Evolutionary conservation across 2,329 filamentous ascomycete species (phyloP), one percentile per base, ranked within the genome.

Genomic region (Nothophaeocryptopus gaeumannii): DNA sequence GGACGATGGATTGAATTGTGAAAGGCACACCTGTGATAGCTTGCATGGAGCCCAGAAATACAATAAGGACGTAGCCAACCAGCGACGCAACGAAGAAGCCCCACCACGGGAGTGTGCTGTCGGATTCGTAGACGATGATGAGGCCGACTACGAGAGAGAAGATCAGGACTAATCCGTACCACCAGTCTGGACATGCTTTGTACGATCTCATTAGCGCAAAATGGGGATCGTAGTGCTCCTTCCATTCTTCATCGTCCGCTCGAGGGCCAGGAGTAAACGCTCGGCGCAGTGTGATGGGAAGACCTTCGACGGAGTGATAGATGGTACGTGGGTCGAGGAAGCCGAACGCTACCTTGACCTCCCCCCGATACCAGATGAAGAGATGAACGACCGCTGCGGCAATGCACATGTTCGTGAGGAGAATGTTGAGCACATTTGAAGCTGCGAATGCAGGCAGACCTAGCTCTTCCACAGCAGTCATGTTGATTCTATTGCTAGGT

Each of bases 11-110:
- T 10, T 57, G 51, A n/a, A 57, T 51, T 2, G 47, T 49, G n/a
- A 57, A 39, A 10, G 53, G 51, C 5, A 54, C 41, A 67, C 93
- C 93, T 10, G 89, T 93, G 58, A 95, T 89, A 13, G 89, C 89
- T 87, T 92, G 93, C 62, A 95, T 86, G 64, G 95, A 93, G 56
- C 89, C 89, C 56, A 93, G 91, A 10, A 89, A 89, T 54, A 95
- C 88, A 72, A 93, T 93, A 53, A 93, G 84, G 45, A 90, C 69
- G 29, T 83, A 82, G 56, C 87, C 89, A 45, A 93, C 88, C 34
- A 75, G 81, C 2, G 93, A 77, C 1, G 89, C 86, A 8, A 93
- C 77, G 9, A 93, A 74, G 2, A 93, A 75, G 88, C 63, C 92
- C 13, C 36, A 92, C 89, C 89, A 95, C 0, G 89, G 89, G 0